Evolutionary conservation across 164 flowering plant species (phyloP).

Genomic region (Chimonanthus praecox): DNA sequence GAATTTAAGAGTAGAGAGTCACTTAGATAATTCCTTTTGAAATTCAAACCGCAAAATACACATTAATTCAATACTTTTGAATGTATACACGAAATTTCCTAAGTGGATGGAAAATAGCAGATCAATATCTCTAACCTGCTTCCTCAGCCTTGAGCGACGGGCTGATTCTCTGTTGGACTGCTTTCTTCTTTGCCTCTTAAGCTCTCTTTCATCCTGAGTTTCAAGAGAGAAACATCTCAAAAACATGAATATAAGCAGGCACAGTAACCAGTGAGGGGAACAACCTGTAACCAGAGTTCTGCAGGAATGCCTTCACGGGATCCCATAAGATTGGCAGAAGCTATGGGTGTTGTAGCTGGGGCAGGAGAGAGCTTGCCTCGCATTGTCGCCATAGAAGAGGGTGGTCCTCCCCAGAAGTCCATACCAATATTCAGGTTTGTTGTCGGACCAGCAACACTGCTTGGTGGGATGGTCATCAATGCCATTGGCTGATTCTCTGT

Average conservation of each 20-base stretch:
- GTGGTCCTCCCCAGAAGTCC: constrained; percentile 29
- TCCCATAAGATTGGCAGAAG: constrained; percentile 14
- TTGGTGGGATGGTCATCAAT: constrained; percentile 20
- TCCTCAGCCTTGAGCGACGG: constrained; percentile 30
- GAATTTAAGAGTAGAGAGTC: neutral
- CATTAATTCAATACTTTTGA: no score
- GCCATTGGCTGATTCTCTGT: constrained; percentile 13
- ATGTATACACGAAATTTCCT: no score
- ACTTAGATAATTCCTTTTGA: neutral
- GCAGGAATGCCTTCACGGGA: constrained; percentile 19
- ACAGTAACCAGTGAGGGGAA: neutral
- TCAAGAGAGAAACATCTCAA: neutral
- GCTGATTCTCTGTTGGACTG: constrained; percentile 37
- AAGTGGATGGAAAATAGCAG: neutral
- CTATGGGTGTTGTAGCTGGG: constrained; percentile 15
- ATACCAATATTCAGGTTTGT: constrained; percentile 32
- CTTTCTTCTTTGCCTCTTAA: constrained; percentile 31
- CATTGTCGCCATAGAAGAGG: constrained; percentile 14
- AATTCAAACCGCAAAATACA: no score
- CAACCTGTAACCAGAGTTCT: constrained; percentile 28
- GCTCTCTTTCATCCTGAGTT: constrained; percentile 31
- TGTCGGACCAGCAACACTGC: constrained; percentile 22
- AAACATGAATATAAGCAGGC: constrained; percentile 7
- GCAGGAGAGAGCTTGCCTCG: constrained; percentile 20
- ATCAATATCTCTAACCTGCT: constrained; percentile 22